Conservation (phyloP, 2,329 filamentous ascomycete species). For the Epichloe scottii region DNA sequence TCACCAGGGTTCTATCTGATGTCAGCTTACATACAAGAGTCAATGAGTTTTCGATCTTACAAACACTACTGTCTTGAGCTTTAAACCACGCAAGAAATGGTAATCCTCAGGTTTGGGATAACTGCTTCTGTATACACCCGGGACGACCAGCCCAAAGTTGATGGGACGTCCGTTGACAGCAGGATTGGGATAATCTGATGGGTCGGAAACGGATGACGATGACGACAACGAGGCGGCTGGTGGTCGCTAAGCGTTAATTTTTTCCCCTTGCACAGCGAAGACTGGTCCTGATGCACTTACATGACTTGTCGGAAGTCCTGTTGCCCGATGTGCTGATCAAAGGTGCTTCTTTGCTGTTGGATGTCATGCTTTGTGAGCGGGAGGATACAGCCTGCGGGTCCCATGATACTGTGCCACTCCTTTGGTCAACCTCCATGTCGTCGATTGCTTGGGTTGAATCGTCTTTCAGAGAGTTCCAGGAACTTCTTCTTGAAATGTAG, state of each 20-base stretch:
- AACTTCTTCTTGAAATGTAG: constrained; percentile 18
- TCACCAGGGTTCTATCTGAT: constrained; percentile 43
- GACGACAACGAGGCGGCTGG: background rate
- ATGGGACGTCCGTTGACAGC: constrained; percentile 30
- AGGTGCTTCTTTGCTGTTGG: constrained; percentile 10
- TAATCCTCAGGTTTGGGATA: constrained; percentile 65
- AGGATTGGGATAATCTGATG: constrained; percentile 11
- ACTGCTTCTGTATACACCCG: constrained; percentile 68
- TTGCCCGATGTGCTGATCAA: background rate
- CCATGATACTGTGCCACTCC: constrained; percentile 5
- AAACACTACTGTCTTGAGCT: constrained; percentile 70
- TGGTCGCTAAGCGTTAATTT: background rate
- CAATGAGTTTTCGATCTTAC: constrained; percentile 16
- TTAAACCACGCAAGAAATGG: constrained; percentile 52
- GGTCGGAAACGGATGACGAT: constrained; percentile 1
- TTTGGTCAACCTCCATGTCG: constrained; percentile 15
- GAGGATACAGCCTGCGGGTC: constrained; percentile 7
- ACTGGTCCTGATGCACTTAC: background rate
- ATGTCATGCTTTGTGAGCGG: background rate
- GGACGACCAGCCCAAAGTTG: constrained; percentile 68
- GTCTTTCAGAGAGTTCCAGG: constrained; percentile 17
- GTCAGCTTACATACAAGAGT: constrained; percentile 7
- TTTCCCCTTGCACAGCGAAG: background rate
- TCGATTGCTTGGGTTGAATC: constrained; percentile 11
- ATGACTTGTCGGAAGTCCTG: background rate